phyloP scores from a whole-genome alignment of 768 basidiomycete species.

The Russula griseocarnosa region DNA sequence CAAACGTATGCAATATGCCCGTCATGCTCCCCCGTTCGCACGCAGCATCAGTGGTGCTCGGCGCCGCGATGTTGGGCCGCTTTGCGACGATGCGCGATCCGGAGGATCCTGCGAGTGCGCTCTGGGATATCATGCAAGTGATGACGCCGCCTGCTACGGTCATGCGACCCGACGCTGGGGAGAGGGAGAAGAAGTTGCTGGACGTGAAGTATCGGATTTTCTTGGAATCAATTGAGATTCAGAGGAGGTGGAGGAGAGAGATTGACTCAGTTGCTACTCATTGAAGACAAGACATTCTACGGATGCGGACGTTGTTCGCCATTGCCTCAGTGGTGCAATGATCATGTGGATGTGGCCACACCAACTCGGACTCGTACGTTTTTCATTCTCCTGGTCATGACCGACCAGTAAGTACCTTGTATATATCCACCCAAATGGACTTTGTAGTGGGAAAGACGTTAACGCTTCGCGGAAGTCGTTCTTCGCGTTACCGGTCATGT shows the following conservation, averaged over 20 bases:
- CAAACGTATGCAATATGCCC: constrained; percentile 76
- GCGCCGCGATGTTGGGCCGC: constrained; percentile 90
- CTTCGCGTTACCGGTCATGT: too few relatives aligned
- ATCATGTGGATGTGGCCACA: too few relatives aligned
- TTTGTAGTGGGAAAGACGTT: too few relatives aligned
- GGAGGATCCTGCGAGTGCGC: constrained; percentile 52
- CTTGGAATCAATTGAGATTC: constrained; percentile 80
- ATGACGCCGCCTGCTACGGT: constrained; percentile 86
- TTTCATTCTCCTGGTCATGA: too few relatives aligned
- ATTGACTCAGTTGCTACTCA: constrained; percentile 54
- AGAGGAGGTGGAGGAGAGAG: constrained; percentile 78
- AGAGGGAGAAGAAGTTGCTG: constrained; percentile 67
- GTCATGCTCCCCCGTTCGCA: constrained; percentile 77
- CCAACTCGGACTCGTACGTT: too few relatives aligned
- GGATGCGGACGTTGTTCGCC: not conserved
- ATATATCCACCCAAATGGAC: too few relatives aligned
- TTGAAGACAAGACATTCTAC: constrained; percentile 13
- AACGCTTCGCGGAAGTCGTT: too few relatives aligned
- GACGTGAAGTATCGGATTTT: constrained; percentile 95
- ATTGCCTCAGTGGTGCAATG: not conserved
- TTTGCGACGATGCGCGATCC: constrained; percentile 63
- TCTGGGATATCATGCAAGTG: constrained; percentile 95
- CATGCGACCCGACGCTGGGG: constrained; percentile 57
- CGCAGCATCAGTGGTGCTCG: constrained; percentile 82
- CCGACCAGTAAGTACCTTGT: too few relatives aligned